Evolutionary conservation across 2,329 filamentous ascomycete genomes (phyloP), one percentile per base, ranked within the genome.

Genomic region (Leptographium flavum): DNA sequence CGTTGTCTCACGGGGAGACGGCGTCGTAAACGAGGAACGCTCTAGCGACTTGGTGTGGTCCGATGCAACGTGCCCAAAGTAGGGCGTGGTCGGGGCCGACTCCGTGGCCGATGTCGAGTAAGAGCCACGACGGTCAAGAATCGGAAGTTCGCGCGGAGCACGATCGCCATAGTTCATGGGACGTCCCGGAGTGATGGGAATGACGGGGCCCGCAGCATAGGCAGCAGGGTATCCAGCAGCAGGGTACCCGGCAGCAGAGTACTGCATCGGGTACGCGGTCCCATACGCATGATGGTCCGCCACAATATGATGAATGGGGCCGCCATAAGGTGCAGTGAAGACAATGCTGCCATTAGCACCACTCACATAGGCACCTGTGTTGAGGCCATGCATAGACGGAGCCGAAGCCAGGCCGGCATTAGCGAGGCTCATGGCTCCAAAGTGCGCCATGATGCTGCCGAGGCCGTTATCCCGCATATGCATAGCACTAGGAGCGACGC

Each of bases 71-170:
- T 69, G 68, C 45, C 71, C 73, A 52, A 80, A 81, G 55, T 76
- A 77, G 0, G 81, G 79, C 27, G 76, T 83, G 5, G 78, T 73
- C 3, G 77, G 73, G 23, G 75, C 73, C 8, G 78, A 82, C 59
- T 81, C 78, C 4, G 71, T 81, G 2, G 54, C 55, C 11, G 55
- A 57, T 25, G 78, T 81, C 1, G 78, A 81, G 59, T 81, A 81
- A 2, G 78, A 81, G 15, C 74, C 75, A 22, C 78, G 76, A 48
- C 81, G 80, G 53, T 81, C 76, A 27, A 81, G 64, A 28, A 67
- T 72, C 17, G 77, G 78, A 43, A 80, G 71, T 31, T 80, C 73
- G 25, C 68, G 55, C 42, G 68, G 67, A 41, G 65, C 60, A 28
- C 69, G 71, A 48, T 70, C 65, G 35, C 67, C 63, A 17, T 64